A percentile compares a stretch with the other conserved stretches of the same genome.
Conservation (phyloP, 768 basidiomycete species). For the Podaxis mareebaensis region DNA sequence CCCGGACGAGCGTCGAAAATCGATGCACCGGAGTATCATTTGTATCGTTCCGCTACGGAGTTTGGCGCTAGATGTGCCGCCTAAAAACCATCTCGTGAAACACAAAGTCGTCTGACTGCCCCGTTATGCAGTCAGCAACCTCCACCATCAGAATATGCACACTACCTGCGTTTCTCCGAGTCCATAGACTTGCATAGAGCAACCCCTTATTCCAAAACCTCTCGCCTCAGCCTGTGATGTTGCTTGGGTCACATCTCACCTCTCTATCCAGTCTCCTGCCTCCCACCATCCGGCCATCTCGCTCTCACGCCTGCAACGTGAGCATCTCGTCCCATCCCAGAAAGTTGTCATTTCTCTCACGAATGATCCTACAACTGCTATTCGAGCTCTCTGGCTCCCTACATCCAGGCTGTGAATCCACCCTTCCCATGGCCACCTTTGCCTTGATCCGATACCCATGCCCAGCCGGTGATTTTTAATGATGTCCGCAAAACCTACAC, state of each 20-base stretch:
- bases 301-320: constrained; percentile 20
- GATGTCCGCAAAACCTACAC: constrained; percentile 2
- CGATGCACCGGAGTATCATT: background rate
- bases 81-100: background rate
- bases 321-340: constrained; percentile 12
- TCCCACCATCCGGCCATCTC: constrained; percentile 17
- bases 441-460: constrained; percentile 9
- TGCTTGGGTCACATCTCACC: background rate
- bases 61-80: background rate
- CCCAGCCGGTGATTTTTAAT: background rate
- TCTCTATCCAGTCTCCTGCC: constrained; percentile 16
- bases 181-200: background rate
- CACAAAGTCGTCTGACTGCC: background rate
- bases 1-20: background rate
- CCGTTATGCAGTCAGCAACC: background rate
- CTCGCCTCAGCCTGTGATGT: background rate
- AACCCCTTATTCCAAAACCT: constrained; percentile 1
- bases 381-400: constrained; percentile 6
- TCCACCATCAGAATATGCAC: background rate
- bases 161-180: constrained; percentile 6
- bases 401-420: background rate
- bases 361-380: constrained; percentile 8
- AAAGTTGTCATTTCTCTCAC: constrained; percentile 19
- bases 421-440: constrained; percentile 1
- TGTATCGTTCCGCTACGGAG: background rate